phyloP scores from a whole-genome alignment of 2,329 filamentous ascomycete species.

The Paracoccidioides brasiliensis region DNA sequence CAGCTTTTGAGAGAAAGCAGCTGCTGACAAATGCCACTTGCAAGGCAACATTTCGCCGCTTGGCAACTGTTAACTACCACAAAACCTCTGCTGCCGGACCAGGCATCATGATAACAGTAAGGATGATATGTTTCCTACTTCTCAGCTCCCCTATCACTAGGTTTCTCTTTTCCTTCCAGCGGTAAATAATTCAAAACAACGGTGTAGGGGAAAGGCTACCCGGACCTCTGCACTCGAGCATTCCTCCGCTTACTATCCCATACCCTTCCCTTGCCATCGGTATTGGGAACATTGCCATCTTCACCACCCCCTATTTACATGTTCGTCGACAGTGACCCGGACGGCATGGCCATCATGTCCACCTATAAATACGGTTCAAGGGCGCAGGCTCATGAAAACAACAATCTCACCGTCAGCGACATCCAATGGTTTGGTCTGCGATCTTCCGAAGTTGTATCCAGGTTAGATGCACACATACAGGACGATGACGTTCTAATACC shows the following conservation, averaged over 20 bases:
- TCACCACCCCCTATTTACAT: conserved; percentile 35
- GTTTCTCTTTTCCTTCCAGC: background rate
- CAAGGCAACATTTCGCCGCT: conserved; percentile 47
- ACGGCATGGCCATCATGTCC: conserved; percentile 49
- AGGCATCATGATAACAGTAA: conserved; percentile 45
- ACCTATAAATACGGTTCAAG: conserved; percentile 51
- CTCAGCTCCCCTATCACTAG: no score
- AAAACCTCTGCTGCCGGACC: conserved; percentile 25
- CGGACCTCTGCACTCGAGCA: conserved; percentile 44
- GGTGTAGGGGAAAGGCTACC: conserved; percentile 50
- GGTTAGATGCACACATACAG: conserved; percentile 13
- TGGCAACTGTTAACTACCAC: conserved; percentile 39
- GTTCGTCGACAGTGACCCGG: conserved; percentile 48
- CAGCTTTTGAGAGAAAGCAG: background rate
- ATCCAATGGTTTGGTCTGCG: conserved; percentile 49
- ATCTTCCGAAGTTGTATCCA: conserved; percentile 24
- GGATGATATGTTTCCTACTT: conserved; percentile 5
- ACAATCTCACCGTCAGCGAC: conserved; percentile 32
- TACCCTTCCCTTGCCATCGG: conserved; percentile 11
- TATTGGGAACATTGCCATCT: conserved; percentile 6
- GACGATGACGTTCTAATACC: conserved; percentile 26
- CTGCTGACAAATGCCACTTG: background rate
- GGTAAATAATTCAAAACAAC: background rate
- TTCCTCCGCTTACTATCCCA: conserved; percentile 38
- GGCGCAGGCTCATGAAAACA: conserved; percentile 42